A percentile compares a stretch with the other conserved stretches of the same genome.
Evolutionary conservation across 116 monocot species (phyloP).

Genomic region (Phalaenopsis hybrid): DNA sequence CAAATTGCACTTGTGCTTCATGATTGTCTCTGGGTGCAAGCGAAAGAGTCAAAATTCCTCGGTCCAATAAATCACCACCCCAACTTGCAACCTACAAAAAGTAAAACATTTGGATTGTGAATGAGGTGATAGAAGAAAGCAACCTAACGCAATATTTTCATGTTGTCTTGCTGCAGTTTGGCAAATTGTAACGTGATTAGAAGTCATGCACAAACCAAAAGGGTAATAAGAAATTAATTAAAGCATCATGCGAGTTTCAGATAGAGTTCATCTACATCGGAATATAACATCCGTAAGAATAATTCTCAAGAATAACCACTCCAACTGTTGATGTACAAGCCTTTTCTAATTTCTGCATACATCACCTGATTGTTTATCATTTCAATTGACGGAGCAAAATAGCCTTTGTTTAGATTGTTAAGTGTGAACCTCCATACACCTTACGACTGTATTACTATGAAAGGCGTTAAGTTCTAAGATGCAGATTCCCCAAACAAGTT

Average conservation of each 20-base stretch:
- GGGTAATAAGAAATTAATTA: not conserved
- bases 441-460: no score
- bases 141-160: not conserved
- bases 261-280: no score
- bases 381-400: no score
- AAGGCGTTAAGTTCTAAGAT: no score
- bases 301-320: no score
- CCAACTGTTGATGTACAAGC: no score
- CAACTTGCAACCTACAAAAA: conserved; percentile 44
- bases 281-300: no score
- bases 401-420: no score
- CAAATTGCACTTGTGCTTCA: conserved; percentile 59
- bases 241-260: not conserved
- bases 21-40: conserved; percentile 46
- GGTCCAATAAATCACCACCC: conserved; percentile 38
- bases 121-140: not conserved
- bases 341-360: no score
- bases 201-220: not conserved
- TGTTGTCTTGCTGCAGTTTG: not conserved
- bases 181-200: not conserved
- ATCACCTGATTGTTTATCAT: no score
- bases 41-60: conserved; percentile 39
- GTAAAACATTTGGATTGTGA: not conserved
- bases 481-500: no score
- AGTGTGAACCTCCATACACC: no score